phyloP scores from a whole-genome alignment of 2,329 filamentous ascomycete genomes.

The Fusarium marasasianum region DNA sequence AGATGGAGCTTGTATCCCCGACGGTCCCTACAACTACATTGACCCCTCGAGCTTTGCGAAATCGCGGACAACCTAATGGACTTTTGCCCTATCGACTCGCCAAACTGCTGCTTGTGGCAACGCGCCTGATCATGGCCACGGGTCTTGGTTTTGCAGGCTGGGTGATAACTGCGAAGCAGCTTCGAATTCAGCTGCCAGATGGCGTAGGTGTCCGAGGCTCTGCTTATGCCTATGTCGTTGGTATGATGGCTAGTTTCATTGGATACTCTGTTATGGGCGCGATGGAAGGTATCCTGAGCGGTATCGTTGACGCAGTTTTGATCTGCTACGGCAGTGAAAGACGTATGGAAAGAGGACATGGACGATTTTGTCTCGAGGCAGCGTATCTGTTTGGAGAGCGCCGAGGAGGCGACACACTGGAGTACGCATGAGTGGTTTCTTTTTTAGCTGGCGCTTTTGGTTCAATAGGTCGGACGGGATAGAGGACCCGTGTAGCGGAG shows the following conservation, averaged over 20 bases:
- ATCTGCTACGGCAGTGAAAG: slow-evolving; percentile 96
- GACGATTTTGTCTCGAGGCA: slow-evolving; percentile 90
- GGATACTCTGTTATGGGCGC: slow-evolving; percentile 93
- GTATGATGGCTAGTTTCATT: slow-evolving; percentile 90
- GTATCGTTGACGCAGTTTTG: slow-evolving; percentile 86
- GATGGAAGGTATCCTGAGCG: slow-evolving; percentile 87
- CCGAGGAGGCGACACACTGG: slow-evolving; percentile 45
- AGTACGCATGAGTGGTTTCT: slow-evolving; percentile 38
- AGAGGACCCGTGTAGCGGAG: slow-evolving; percentile 18
- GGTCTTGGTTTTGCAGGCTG: slow-evolving; percentile 94
- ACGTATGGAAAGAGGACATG: slow-evolving; percentile 71
- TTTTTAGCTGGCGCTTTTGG: slow-evolving; percentile 30
- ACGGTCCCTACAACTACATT: slow-evolving; percentile 78
- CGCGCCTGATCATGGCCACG: slow-evolving; percentile 89
- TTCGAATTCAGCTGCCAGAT: slow-evolving; percentile 68
- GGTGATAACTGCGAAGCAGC: slow-evolving; percentile 87
- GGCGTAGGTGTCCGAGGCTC: slow-evolving; percentile 74
- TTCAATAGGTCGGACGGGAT: slow-evolving; percentile 17
- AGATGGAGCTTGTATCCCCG: slow-evolving; percentile 82
- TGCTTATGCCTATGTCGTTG: slow-evolving; percentile 93
- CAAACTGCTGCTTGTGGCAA: slow-evolving; percentile 90
- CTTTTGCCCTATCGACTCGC: slow-evolving; percentile 90
- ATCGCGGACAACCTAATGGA: slow-evolving; percentile 57
- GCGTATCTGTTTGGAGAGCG: slow-evolving; percentile 84
- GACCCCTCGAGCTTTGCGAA: slow-evolving; percentile 63